Evolutionary conservation across 2,329 filamentous ascomycete species (phyloP).

Genomic region (Botrytis fabae): DNA sequence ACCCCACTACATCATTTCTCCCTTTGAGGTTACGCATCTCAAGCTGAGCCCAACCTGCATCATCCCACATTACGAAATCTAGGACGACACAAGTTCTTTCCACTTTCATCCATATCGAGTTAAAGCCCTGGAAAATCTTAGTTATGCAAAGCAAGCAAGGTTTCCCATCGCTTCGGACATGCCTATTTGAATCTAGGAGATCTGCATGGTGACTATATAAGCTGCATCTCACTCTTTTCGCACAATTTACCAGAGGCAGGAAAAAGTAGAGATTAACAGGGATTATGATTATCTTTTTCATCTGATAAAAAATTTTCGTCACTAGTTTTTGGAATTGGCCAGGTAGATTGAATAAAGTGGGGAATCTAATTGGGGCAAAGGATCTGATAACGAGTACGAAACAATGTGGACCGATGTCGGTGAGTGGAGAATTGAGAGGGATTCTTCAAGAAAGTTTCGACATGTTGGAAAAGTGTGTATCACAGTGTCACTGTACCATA

Average conservation of each 20-base stretch:
- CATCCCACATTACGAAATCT: constrained; percentile 14
- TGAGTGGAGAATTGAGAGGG: constrained; percentile 1
- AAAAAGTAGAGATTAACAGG: background rate
- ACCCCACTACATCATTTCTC: background rate
- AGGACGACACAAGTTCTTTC: background rate
- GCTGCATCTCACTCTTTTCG: background rate
- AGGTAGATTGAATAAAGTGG: background rate
- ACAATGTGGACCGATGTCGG: constrained; percentile 16
- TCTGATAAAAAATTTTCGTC: constrained; percentile 23
- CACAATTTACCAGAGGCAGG: background rate
- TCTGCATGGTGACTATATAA: constrained; percentile 5
- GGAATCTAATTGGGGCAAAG: background rate
- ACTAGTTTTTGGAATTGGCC: background rate
- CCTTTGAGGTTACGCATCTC: constrained; percentile 12
- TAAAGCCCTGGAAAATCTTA: background rate
- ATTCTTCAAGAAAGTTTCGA: background rate
- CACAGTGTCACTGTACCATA: background rate
- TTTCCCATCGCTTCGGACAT: constrained; percentile 8
- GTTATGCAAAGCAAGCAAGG: background rate
- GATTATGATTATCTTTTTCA: constrained; percentile 24
- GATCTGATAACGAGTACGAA: constrained; percentile 22
- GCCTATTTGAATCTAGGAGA: constrained; percentile 13
- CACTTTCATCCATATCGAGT: constrained; percentile 8
- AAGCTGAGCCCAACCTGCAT: constrained; percentile 5
- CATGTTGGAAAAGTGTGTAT: background rate